Percentiles rank a stretch among this genome's conserved stretches.
Conservation (phyloP, 2,329 filamentous ascomycete species). For the Penicillium psychrosexuale region DNA sequence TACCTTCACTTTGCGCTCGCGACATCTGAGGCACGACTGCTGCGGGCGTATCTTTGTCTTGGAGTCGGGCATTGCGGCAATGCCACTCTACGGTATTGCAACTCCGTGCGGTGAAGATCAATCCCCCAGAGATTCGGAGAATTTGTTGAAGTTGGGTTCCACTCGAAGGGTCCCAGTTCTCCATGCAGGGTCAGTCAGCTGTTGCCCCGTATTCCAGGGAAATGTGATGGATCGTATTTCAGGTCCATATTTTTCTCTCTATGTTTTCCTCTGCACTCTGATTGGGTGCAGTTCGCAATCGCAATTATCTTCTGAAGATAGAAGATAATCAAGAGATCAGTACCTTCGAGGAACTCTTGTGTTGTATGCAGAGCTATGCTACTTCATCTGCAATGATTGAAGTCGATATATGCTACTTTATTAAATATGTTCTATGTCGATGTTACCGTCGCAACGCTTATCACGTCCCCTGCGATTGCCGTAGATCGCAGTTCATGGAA, state of each 20-base stretch:
- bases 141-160: background rate
- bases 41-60: constrained; percentile 28
- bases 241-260: background rate
- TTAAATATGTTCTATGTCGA: background rate
- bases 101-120: background rate
- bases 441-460: constrained; percentile 15
- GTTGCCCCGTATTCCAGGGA: background rate
- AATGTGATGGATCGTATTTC: background rate
- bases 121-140: too few relatives aligned
- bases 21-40: constrained; percentile 29
- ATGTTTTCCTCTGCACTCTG: background rate
- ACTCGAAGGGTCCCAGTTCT: background rate
- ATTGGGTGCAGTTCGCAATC: background rate
- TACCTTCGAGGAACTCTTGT: background rate
- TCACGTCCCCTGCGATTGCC: constrained; percentile 7
- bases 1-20: constrained; percentile 32
- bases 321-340: background rate
- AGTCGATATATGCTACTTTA: constrained; percentile 1
- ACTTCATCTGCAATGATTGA: background rate
- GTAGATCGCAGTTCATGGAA: constrained; percentile 10
- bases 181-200: constrained; percentile 1
- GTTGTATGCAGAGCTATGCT: background rate
- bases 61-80: constrained; percentile 4
- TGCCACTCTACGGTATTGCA: background rate
- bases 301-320: background rate